These are phyloP conservation scores for Quercus wislizeni DNA, from an alignment of 306 rosid species.

Conservation along the genomic window DNA sequence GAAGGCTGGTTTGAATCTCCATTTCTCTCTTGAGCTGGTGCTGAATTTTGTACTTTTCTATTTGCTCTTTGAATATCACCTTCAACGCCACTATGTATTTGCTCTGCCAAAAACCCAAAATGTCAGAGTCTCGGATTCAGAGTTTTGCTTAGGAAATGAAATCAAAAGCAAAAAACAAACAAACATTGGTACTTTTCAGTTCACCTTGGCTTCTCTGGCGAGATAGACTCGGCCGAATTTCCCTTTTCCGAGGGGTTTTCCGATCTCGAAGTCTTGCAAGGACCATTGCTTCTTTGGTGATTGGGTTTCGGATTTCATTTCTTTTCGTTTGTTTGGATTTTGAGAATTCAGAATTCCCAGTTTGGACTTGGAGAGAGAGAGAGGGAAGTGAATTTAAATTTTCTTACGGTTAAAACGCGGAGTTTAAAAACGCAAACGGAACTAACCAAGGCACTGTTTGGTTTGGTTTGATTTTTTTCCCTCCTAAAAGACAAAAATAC, in stretches of 20 bases:
- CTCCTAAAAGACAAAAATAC: no score
- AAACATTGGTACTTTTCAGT: no score
- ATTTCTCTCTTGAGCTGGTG: slow-evolving; percentile 76
- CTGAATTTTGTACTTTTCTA: slow-evolving; percentile 64
- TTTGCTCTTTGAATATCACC: slow-evolving; percentile 66
- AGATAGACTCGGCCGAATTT: slow-evolving; percentile 87
- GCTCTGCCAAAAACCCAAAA: slow-evolving; percentile 43
- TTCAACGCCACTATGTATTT: slow-evolving; percentile 75
- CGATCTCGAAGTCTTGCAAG: slow-evolving; percentile 67
- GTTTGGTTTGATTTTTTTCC: no score
- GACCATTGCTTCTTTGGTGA: slow-evolving; percentile 50
- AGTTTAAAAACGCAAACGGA: no score
- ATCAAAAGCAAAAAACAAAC: no score
- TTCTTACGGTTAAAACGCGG: not conserved
- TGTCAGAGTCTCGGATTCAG: no score
- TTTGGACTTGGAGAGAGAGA: not conserved
- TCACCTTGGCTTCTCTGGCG: slow-evolving; percentile 71
- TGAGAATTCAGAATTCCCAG: not conserved
- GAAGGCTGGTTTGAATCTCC: slow-evolving; percentile 67
- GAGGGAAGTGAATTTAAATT: slow-evolving; percentile 5
- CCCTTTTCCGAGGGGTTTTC: slow-evolving; percentile 83
- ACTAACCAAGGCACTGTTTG: no score
- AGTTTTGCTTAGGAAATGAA: not conserved
- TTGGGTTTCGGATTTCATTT: slow-evolving; percentile 22
- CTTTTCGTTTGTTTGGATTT: not conserved